Evolutionary conservation across 257 asterid genomes (phyloP).

Genomic region (Avicennia marina): DNA sequence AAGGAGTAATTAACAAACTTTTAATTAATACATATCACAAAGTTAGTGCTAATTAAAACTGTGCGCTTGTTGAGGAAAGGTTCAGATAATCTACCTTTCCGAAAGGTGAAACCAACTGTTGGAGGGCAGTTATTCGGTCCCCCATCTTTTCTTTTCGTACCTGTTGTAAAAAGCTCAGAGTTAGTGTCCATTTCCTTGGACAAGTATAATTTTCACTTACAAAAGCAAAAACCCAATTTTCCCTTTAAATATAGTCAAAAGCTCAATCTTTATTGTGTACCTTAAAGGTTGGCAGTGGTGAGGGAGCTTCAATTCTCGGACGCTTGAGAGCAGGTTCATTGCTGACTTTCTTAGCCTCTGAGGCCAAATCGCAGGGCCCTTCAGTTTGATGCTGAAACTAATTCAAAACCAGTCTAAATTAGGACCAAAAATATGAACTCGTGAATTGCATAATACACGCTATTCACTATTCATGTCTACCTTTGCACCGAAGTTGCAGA

Average conservation of each 20-base stretch:
- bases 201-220: constrained; percentile 7
- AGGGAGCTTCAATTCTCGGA: constrained; percentile 49
- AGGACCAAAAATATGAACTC: neutral
- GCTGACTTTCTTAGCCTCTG: constrained; percentile 28
- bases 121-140: constrained; percentile 95
- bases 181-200: constrained; percentile 34
- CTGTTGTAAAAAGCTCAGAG: constrained; percentile 38
- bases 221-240: too few relatives aligned
- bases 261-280: too few relatives aligned
- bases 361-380: constrained; percentile 6
- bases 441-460: too few relatives aligned
- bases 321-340: constrained; percentile 39
- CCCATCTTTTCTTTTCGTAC: constrained; percentile 91
- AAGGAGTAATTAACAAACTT: neutral
- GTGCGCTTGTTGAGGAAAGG: too few relatives aligned
- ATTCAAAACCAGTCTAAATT: neutral
- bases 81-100: constrained; percentile 67
- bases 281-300: constrained; percentile 67
- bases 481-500: constrained; percentile 23
- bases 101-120: constrained; percentile 94
- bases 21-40: too few relatives aligned
- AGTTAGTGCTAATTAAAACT: too few relatives aligned
- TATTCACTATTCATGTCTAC: too few relatives aligned
- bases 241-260: too few relatives aligned
- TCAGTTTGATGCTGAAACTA: constrained; percentile 16